Evolutionary conservation across 805 yeast genomes (phyloP).

Genomic region (Scheffersomyces lignosus): DNA sequence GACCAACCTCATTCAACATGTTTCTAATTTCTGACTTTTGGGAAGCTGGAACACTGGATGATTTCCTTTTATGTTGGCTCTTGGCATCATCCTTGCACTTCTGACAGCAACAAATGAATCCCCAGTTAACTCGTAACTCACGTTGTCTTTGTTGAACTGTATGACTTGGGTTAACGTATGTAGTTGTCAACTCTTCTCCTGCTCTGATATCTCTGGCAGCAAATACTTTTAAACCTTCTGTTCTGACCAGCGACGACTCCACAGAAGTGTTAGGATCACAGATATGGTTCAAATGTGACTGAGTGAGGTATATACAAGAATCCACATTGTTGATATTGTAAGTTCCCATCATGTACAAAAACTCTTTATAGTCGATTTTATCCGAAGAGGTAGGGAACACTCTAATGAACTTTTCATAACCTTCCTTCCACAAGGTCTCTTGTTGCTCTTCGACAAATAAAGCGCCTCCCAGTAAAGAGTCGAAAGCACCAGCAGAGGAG

Average conservation of each 20-base stretch:
- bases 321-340: slow-evolving; percentile 74
- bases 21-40: slow-evolving; percentile 44
- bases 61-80: slow-evolving; percentile 45
- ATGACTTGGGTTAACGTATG: slow-evolving; percentile 69
- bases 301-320: slow-evolving; percentile 58
- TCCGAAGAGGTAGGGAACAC: slow-evolving; percentile 44
- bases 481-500: slow-evolving; percentile 55
- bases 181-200: slow-evolving; percentile 68
- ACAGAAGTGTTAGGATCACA: slow-evolving; percentile 73
- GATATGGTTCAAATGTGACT: slow-evolving; percentile 73
- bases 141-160: slow-evolving; percentile 63
- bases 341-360: slow-evolving; percentile 62
- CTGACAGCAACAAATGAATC: slow-evolving; percentile 67
- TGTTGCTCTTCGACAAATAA: slow-evolving; percentile 55
- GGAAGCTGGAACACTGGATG: slow-evolving; percentile 22
- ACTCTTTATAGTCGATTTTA: slow-evolving; percentile 49
- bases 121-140: slow-evolving; percentile 73
- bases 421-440: slow-evolving; percentile 59
- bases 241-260: slow-evolving; percentile 39
- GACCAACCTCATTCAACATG: slow-evolving; percentile 41
- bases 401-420: slow-evolving; percentile 48
- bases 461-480: slow-evolving; percentile 52
- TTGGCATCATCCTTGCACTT: slow-evolving; percentile 62
- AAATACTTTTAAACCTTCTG: slow-evolving; percentile 55
- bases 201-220: slow-evolving; percentile 58